Percentiles rank a stretch among this genome's conserved stretches.
Evolutionary conservation across 768 basidiomycete genomes (phyloP).

Genomic region (Sarcodon sp.): DNA sequence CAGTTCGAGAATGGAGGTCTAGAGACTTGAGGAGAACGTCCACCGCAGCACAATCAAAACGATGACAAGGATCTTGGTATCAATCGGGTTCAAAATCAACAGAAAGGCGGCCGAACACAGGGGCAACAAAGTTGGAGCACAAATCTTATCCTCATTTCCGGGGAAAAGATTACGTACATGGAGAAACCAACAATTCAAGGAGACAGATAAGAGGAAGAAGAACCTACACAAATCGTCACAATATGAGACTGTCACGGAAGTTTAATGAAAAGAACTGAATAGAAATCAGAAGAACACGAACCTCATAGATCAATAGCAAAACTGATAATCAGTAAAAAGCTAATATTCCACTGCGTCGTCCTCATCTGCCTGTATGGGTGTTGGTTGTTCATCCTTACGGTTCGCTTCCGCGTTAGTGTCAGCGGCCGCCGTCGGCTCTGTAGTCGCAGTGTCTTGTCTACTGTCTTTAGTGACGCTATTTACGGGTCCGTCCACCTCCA

Average conservation of each 20-base stretch:
- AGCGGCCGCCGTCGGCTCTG: slow-evolving; percentile 25
- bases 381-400: slow-evolving; percentile 9
- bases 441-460: slow-evolving; percentile 8
- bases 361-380: slow-evolving; percentile 51
- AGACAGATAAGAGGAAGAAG: neutral
- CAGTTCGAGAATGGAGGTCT: no score
- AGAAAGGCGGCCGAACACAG: no score
- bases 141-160: neutral
- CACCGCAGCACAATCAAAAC: no score
- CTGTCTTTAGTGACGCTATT: slow-evolving; percentile 10
- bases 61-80: no score
- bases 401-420: slow-evolving; percentile 38
- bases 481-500: slow-evolving; percentile 22
- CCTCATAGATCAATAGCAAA: no score
- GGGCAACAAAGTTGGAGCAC: neutral
- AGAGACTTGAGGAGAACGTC: no score
- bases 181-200: neutral
- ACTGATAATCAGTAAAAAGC: neutral
- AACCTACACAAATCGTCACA: neutral
- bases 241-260: neutral
- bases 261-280: neutral
- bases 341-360: slow-evolving; percentile 78
- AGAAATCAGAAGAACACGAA: no score
- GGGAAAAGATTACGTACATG: neutral
- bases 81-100: no score